Evolutionary conservation across 345 rosid genomes (phyloP).

Genomic region (Euclidium syriacum): DNA sequence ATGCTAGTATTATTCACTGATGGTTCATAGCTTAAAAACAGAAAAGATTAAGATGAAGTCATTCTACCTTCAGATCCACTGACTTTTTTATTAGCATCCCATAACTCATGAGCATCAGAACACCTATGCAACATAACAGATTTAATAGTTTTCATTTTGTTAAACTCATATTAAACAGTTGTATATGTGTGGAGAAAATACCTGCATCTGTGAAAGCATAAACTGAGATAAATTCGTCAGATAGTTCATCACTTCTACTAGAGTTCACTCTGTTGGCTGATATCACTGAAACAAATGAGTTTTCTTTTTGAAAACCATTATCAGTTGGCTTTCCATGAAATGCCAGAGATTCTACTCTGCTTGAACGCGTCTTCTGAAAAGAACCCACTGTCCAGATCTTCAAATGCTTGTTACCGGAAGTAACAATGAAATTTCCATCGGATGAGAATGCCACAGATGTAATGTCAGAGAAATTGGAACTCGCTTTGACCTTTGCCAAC

Average conservation of each 20-base stretch:
- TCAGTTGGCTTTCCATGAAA: constrained; percentile 54
- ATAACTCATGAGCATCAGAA: constrained; percentile 49
- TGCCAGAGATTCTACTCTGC: constrained; percentile 33
- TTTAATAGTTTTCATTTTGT: background rate
- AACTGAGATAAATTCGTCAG: constrained; percentile 32
- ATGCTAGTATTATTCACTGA: background rate
- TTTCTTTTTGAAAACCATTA: constrained; percentile 55
- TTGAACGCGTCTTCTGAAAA: constrained; percentile 48
- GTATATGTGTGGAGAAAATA: constrained; percentile 1
- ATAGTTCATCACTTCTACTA: constrained; percentile 28
- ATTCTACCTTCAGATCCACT: constrained; percentile 55
- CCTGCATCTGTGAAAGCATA: constrained; percentile 75
- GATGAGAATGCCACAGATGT: constrained; percentile 63
- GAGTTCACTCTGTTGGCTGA: constrained; percentile 33
- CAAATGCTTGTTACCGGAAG: constrained; percentile 79
- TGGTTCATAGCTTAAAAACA: background rate
- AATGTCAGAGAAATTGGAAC: constrained; percentile 49
- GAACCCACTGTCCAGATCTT: constrained; percentile 64
- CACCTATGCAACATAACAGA: constrained; percentile 42
- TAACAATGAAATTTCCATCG: constrained; percentile 55
- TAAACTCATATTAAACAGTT: background rate
- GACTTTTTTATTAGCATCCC: constrained; percentile 45
- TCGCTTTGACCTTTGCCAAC: constrained; percentile 67
- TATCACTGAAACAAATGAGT: constrained; percentile 55
- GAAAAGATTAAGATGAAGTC: background rate